phyloP scores from a whole-genome alignment of 805 yeast species.

The Clavispora fructus region DNA sequence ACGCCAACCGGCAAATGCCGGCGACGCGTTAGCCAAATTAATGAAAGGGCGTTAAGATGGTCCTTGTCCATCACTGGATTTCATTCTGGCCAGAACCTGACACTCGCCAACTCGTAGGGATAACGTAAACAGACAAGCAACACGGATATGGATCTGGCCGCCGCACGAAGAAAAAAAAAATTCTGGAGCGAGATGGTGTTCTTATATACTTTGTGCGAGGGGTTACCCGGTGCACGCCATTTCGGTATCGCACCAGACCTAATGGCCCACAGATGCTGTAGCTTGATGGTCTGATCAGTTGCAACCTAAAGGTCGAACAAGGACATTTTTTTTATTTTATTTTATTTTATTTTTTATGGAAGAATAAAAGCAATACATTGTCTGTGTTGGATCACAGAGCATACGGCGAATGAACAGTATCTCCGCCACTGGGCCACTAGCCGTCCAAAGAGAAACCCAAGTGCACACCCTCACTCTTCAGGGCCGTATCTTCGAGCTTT shows the following conservation, averaged over 20 bases:
- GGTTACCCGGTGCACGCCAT: conserved; percentile 11
- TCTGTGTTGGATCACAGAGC: too few relatives aligned
- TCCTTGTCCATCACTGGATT: conserved; percentile 34
- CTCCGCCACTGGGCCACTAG: conserved; percentile 8
- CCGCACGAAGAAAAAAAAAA: conserved; percentile 38
- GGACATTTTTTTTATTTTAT: too few relatives aligned
- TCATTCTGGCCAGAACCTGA: conserved; percentile 47
- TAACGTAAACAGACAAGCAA: conserved; percentile 45
- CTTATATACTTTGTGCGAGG: conserved; percentile 7
- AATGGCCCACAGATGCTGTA: too few relatives aligned
- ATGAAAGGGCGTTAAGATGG: conserved; percentile 45
- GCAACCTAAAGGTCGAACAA: too few relatives aligned
- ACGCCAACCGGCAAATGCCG: conserved; percentile 15
- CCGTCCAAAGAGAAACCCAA: conserved; percentile 39
- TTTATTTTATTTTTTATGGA: too few relatives aligned
- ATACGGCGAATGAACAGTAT: too few relatives aligned
- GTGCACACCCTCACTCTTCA: conserved; percentile 26
- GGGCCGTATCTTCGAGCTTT: conserved; percentile 25
- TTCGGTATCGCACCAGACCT: neutral
- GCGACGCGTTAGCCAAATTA: conserved; percentile 17
- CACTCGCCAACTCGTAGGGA: conserved; percentile 47
- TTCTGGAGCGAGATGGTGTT: neutral
- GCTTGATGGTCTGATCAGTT: too few relatives aligned
- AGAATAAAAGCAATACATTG: too few relatives aligned
- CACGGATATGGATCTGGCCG: conserved; percentile 49